Conservation (phyloP, 805 yeast genomes). For the Candida ficus region DNA sequence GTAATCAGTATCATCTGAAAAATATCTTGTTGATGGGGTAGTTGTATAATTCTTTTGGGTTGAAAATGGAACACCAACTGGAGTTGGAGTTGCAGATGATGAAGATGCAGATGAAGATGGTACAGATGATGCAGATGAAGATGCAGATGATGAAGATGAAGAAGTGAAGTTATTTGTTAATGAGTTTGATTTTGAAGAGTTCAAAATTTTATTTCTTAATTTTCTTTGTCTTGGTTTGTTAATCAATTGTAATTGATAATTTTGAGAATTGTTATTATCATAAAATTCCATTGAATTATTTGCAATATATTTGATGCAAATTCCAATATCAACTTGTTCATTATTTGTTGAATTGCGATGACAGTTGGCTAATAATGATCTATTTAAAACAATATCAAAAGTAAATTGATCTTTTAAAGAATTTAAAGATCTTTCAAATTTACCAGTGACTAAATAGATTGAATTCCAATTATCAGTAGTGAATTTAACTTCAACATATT, state of each 20-base stretch:
- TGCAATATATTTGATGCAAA: conserved; percentile 36
- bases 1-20: conserved; percentile 25
- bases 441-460: conserved; percentile 34
- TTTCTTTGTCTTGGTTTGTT: conserved; percentile 13
- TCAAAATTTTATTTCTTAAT: neutral
- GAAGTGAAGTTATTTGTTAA: conserved; percentile 5
- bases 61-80: neutral
- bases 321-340: conserved; percentile 23
- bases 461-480: conserved; percentile 47
- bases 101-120: conserved; percentile 4
- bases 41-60: conserved; percentile 11
- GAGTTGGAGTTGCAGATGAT: conserved; percentile 14
- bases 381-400: conserved; percentile 41
- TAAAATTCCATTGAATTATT: conserved; percentile 27
- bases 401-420: conserved; percentile 38
- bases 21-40: conserved; percentile 18
- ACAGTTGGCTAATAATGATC: conserved; percentile 16
- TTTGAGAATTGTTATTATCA: conserved; percentile 36
- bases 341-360: conserved; percentile 8
- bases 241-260: conserved; percentile 32
- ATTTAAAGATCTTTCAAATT: conserved; percentile 21
- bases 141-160: conserved; percentile 5
- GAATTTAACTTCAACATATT: conserved; percentile 39
- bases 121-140: conserved; percentile 2
- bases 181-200: conserved; percentile 2